Evolutionary conservation across 106 monocot genomes (phyloP).

Genomic region (Apostasia shenzhenica): DNA sequence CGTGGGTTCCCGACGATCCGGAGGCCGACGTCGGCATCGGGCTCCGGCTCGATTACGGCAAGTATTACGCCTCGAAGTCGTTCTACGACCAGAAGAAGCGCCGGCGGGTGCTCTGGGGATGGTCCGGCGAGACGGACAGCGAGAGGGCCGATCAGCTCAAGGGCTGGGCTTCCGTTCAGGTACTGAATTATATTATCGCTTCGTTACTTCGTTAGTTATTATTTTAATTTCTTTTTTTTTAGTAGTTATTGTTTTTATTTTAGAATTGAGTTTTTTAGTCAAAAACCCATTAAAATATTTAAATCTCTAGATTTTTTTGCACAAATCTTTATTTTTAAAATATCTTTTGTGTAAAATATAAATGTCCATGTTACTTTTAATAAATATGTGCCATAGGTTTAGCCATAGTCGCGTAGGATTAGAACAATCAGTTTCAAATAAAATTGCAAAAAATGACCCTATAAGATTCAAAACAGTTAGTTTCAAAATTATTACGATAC

Average conservation of each 20-base stretch:
- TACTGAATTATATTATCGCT: conserved; percentile 3
- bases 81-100: conserved; percentile 56
- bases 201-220: not conserved
- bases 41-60: conserved; percentile 70
- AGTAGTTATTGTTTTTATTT: not conserved
- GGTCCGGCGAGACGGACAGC: conserved; percentile 76
- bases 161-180: conserved; percentile 88
- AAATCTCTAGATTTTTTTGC: too few relatives aligned
- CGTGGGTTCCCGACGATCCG: conserved; percentile 67
- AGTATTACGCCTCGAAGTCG: conserved; percentile 90
- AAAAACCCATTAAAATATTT: too few relatives aligned
- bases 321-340: too few relatives aligned
- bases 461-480: too few relatives aligned
- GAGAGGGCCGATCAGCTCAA: conserved; percentile 50
- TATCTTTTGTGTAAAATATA: too few relatives aligned
- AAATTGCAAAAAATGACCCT: too few relatives aligned
- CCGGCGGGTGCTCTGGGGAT: conserved; percentile 79
- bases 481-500: too few relatives aligned
- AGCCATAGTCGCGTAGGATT: too few relatives aligned
- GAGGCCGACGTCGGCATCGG: conserved; percentile 71
- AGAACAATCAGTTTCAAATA: too few relatives aligned
- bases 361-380: too few relatives aligned
- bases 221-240: not conserved
- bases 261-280: too few relatives aligned
- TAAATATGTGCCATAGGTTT: too few relatives aligned